A percentile compares a stretch with the other conserved stretches of the same genome.
These are phyloP conservation scores for Eucommia ulmoides DNA, from an alignment of 257 asterid species.

Conservation along the genomic window DNA sequence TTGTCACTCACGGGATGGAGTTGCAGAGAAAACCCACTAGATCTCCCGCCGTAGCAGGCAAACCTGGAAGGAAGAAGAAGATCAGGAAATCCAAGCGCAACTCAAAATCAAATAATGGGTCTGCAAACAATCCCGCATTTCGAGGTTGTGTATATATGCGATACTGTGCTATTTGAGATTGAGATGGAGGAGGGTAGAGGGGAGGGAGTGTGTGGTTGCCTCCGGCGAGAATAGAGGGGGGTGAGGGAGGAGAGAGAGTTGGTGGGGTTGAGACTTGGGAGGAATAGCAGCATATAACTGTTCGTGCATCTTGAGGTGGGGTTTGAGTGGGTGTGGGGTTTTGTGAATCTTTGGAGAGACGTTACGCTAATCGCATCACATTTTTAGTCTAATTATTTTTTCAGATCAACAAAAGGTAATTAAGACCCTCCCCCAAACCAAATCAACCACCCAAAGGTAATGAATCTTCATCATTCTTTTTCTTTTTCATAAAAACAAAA, in stretches of 20 bases:
- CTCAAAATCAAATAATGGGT: slow-evolving; percentile 28
- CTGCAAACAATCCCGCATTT: slow-evolving; percentile 30
- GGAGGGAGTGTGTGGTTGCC: too few relatives aligned
- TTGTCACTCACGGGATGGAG: slow-evolving; percentile 25
- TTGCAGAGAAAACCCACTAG: slow-evolving; percentile 29
- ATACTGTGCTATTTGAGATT: too few relatives aligned
- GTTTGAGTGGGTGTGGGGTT: slow-evolving; percentile 32
- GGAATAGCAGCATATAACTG: slow-evolving; percentile 29
- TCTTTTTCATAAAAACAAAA: too few relatives aligned
- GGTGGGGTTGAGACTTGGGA: too few relatives aligned
- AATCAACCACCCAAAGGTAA: too few relatives aligned
- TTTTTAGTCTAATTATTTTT: slow-evolving; percentile 23
- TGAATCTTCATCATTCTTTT: too few relatives aligned
- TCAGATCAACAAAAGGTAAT: too few relatives aligned
- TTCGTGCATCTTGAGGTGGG: slow-evolving; percentile 23
- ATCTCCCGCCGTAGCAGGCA: slow-evolving; percentile 1
- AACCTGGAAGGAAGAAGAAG: slow-evolving; percentile 27
- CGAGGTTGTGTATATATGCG: too few relatives aligned
- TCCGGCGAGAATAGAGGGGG: too few relatives aligned
- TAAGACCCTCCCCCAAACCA: too few relatives aligned
- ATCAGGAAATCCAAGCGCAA: slow-evolving; percentile 42
- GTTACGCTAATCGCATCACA: slow-evolving; percentile 32
- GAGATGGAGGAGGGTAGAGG: slow-evolving; percentile 15
- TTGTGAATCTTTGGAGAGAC: slow-evolving; percentile 46
- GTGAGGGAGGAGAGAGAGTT: too few relatives aligned